A percentile compares a stretch with the other conserved stretches of the same genome.
These are phyloP conservation scores for Cladosporium velox DNA, from an alignment of 2,329 filamentous ascomycete species.

Conservation along the genomic window DNA sequence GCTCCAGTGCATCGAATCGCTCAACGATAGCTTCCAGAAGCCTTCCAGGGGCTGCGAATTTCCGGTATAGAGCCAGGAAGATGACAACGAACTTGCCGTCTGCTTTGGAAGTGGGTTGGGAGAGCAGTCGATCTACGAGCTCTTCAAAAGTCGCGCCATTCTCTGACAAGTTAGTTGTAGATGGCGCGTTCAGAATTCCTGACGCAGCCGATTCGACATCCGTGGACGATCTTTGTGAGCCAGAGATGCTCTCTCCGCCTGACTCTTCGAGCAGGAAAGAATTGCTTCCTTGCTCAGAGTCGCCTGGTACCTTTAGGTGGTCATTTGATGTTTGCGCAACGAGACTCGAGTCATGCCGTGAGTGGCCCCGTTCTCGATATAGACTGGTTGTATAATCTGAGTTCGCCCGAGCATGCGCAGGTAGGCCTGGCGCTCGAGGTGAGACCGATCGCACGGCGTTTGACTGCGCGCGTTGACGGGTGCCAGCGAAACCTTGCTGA, in stretches of 20 bases:
- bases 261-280: constrained; percentile 71
- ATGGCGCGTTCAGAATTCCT: constrained; percentile 23
- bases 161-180: constrained; percentile 48
- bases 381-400: constrained; percentile 46
- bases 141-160: constrained; percentile 57
- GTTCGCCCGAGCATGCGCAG: constrained; percentile 49
- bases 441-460: constrained; percentile 46
- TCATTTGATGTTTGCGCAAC: constrained; percentile 31
- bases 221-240: constrained; percentile 68
- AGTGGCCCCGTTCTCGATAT: constrained; percentile 32
- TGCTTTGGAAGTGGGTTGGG: constrained; percentile 78
- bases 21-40: constrained; percentile 77
- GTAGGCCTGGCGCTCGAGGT: constrained; percentile 40
- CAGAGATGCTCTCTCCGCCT: constrained; percentile 57
- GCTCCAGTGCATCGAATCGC: constrained; percentile 70
- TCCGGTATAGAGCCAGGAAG: constrained; percentile 90
- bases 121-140: constrained; percentile 79
- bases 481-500: constrained; percentile 32
- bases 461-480: constrained; percentile 48
- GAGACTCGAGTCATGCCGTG: constrained; percentile 38
- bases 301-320: constrained; percentile 38
- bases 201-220: constrained; percentile 56
- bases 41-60: constrained; percentile 80
- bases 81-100: constrained; percentile 86
- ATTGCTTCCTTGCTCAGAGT: constrained; percentile 47